phyloP scores from a whole-genome alignment of 345 rosid species.

The Rubroshorea leprosula region DNA sequence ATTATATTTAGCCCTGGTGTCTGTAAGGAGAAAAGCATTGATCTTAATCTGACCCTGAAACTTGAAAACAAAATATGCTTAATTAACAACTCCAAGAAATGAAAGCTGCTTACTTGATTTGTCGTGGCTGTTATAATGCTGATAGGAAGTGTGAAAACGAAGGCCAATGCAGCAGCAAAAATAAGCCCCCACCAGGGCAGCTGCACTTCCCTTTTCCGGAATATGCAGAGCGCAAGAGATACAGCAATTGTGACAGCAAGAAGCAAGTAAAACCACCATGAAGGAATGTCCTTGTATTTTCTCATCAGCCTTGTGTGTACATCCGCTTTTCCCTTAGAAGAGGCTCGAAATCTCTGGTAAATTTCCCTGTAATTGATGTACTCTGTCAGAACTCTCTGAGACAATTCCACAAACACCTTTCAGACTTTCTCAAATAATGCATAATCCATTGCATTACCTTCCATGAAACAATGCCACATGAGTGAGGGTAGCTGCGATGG shows the following conservation, averaged over 20 bases:
- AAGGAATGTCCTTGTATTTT: conserved; percentile 35
- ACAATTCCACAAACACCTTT: background rate
- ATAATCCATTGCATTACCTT: conserved; percentile 22
- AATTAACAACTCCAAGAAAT: background rate
- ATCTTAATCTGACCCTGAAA: background rate
- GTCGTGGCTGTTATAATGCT: conserved; percentile 45
- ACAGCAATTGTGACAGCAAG: conserved; percentile 20
- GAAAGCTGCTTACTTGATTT: conserved; percentile 31
- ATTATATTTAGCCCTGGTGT: conserved; percentile 38
- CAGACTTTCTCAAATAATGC: background rate
- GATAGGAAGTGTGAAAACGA: conserved; percentile 41
- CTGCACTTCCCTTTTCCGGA: conserved; percentile 34
- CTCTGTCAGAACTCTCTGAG: background rate
- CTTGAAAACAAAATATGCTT: background rate
- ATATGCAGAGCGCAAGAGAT: conserved; percentile 29
- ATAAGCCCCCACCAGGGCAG: conserved; percentile 50
- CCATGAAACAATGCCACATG: conserved; percentile 45
- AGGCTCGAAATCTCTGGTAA: conserved; percentile 25
- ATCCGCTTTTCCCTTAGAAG: conserved; percentile 28
- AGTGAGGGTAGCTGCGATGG: conserved; percentile 38
- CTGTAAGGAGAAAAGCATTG: conserved; percentile 6
- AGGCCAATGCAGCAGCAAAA: conserved; percentile 38
- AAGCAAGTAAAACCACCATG: conserved; percentile 41
- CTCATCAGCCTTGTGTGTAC: conserved; percentile 39
- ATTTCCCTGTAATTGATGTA: conserved; percentile 29